Evolutionary conservation across 805 yeast genomes (phyloP).

Genomic region (Phaffomyces antillensis): DNA sequence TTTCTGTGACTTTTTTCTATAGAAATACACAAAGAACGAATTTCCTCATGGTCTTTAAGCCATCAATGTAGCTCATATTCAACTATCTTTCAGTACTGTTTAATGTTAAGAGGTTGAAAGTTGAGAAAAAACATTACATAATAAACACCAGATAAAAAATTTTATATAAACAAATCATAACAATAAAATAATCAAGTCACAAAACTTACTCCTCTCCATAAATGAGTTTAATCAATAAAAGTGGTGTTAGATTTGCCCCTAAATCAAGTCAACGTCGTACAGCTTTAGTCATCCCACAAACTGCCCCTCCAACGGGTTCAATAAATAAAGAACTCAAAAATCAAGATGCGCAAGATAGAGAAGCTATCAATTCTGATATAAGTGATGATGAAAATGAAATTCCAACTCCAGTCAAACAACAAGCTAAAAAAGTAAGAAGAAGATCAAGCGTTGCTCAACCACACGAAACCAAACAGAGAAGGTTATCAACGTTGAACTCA

Average conservation of each 20-base stretch:
- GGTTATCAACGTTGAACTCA: constrained; percentile 33
- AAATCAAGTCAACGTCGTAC: constrained; percentile 40
- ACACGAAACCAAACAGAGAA: constrained; percentile 24
- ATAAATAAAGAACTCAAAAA: constrained; percentile 7
- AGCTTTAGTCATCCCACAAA: constrained; percentile 17
- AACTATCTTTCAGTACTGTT: too few species aligned
- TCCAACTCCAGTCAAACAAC: constrained; percentile 1
- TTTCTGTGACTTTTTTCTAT: not conserved
- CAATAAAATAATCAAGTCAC: not conserved
- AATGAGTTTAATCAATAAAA: constrained; percentile 39
- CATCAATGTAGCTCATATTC: not conserved
- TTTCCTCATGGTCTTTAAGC: too few species aligned
- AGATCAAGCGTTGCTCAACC: constrained; percentile 12
- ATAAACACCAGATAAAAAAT: too few species aligned
- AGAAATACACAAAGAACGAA: too few species aligned
- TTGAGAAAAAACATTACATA: too few species aligned
- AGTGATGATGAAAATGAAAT: constrained; percentile 8
- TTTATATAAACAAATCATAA: not conserved
- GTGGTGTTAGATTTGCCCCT: constrained; percentile 62
- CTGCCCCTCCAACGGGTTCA: constrained; percentile 8
- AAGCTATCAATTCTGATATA: constrained; percentile 11
- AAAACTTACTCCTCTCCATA: constrained; percentile 20
- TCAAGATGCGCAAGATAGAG: constrained; percentile 2
- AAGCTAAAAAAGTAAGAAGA: constrained; percentile 6
- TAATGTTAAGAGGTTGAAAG: too few species aligned